phyloP scores from a whole-genome alignment of 2,329 filamentous ascomycete genomes.

The Coniochaeta sp. region DNA sequence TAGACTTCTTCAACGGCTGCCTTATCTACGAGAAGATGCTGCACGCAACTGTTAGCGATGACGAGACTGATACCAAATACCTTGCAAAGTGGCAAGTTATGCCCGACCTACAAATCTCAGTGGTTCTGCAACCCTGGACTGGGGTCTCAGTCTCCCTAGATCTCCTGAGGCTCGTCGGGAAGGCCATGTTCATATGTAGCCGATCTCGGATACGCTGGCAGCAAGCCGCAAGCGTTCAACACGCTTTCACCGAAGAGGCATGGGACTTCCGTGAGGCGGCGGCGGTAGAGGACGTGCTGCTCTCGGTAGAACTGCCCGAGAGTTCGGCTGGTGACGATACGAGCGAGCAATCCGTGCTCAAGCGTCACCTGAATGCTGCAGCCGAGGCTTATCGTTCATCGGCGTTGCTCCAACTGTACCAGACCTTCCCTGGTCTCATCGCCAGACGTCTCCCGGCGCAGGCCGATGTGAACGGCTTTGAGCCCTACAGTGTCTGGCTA shows the following conservation, averaged over 20 bases:
- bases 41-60: constrained; percentile 19
- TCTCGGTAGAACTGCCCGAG: constrained; percentile 10
- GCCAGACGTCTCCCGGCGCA: constrained; percentile 10
- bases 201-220: constrained; percentile 18
- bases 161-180: constrained; percentile 17
- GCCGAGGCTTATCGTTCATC: constrained; percentile 19
- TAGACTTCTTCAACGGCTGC: constrained; percentile 20
- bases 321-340: neutral
- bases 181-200: constrained; percentile 16
- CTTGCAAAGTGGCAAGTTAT: constrained; percentile 19
- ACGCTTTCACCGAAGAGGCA: constrained; percentile 9
- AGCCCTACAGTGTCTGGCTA: no score
- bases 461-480: constrained; percentile 7
- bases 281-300: constrained; percentile 12
- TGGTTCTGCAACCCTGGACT: constrained; percentile 15
- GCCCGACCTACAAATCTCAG: constrained; percentile 1
- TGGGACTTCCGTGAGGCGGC: constrained; percentile 15
- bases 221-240: no score
- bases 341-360: neutral
- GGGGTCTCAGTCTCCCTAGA: constrained; percentile 16
- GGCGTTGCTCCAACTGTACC: constrained; percentile 18
- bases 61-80: constrained; percentile 15
- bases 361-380: constrained; percentile 8
- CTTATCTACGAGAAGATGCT: constrained; percentile 21
- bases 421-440: constrained; percentile 17